These are phyloP conservation scores for Nothophaeocryptopus gaeumannii DNA, from an alignment of 2,329 filamentous ascomycete species.

Conservation along the genomic window DNA sequence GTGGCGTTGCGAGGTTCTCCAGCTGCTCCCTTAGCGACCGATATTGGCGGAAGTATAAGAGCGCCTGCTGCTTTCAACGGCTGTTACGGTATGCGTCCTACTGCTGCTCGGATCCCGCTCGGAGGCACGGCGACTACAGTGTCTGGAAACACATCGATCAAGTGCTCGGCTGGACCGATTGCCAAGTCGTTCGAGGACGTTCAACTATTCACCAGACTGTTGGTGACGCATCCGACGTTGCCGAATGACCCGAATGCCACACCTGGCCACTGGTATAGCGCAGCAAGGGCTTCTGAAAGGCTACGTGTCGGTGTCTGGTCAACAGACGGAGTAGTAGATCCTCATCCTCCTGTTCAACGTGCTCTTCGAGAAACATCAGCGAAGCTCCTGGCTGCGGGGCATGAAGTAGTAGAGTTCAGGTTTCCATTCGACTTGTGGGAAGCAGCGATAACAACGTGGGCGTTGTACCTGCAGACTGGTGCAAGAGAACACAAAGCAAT, in stretches of 20 bases:
- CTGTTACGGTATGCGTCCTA: slow-evolving; percentile 46
- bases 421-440: slow-evolving; percentile 16
- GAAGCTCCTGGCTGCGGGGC: slow-evolving; percentile 49
- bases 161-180: slow-evolving; percentile 55
- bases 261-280: slow-evolving; percentile 53
- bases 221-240: slow-evolving; percentile 53
- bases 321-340: slow-evolving; percentile 57
- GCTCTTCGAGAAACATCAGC: slow-evolving; percentile 55
- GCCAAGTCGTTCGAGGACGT: slow-evolving; percentile 52
- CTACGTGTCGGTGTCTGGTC: slow-evolving; percentile 57
- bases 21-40: slow-evolving; percentile 47
- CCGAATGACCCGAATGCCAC: slow-evolving; percentile 53
- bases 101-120: slow-evolving; percentile 42
- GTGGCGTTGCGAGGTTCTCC: slow-evolving; percentile 45
- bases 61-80: slow-evolving; percentile 45
- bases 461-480: slow-evolving; percentile 16
- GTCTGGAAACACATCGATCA: slow-evolving; percentile 45
- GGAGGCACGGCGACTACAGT: slow-evolving; percentile 40
- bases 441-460: slow-evolving; percentile 13
- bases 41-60: slow-evolving; percentile 51
- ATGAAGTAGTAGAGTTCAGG: slow-evolving; percentile 52
- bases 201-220: slow-evolving; percentile 38
- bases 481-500: slow-evolving; percentile 9
- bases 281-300: slow-evolving; percentile 23
- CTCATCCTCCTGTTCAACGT: slow-evolving; percentile 56